Evolutionary conservation across 148 eudicot species (phyloP), one percentile per base, ranked within the genome.

Genomic region (Camellia lanceoleosa): DNA sequence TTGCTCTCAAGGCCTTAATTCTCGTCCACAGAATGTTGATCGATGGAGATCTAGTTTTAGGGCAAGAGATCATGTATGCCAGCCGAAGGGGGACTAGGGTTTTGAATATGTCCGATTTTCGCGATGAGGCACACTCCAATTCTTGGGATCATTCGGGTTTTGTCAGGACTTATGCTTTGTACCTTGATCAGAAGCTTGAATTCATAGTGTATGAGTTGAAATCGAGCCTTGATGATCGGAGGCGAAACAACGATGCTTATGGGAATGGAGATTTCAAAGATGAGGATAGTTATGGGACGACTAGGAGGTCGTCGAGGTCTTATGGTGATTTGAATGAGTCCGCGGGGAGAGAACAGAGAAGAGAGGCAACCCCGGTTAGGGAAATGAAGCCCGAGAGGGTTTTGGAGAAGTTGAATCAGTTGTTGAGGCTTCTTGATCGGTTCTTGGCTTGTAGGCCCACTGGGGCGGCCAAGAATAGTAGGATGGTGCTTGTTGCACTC

Each of bases 1-100:
- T 95, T 20, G 98, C 97, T 0, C 77, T 95, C 77, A 95, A 95
- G 85, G 85, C 85, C 7, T 82, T 95, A 82, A 85, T 92, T 82
- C 76, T 95, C n/a, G 83, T 92, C 54, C 90, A 90, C 74, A 75
- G 87, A 59, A 43, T 92, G 41, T 47, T 87, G 49, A 15, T 64
- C 67, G 85, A 86, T 79, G 96, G 92, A 30, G 88, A 76, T 12
- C 73, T 65, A 9, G 62, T 67, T 42, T 68, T 89, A 11, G 73
- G 81, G 64, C 78, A 84, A 75, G 92, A 92, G 76, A 81, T 90
- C 7, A 77, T 77, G 72, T 73, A 79, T 54, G 91, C 88, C 14
- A 86, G 67, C 52, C 68, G 87, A 5, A 82, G 71, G 69, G 88
- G 88, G 72, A 71, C 80, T 0, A 79, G 91, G 68, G 80, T 90